Evolutionary conservation across 306 rosid genomes (phyloP).

Genomic region (Lathyrus tuberosus): DNA sequence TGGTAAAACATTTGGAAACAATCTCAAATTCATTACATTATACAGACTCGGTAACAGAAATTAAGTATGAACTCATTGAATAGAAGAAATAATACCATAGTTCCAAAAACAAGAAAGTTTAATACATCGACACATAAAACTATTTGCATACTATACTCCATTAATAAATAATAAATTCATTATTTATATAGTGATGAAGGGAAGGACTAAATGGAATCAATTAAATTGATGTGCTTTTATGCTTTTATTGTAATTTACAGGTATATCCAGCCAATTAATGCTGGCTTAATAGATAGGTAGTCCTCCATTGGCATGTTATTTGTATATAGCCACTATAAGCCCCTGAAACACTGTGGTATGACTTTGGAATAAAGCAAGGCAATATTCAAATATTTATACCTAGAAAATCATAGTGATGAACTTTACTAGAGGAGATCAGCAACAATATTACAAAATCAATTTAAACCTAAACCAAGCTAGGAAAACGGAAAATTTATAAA

Average conservation of each 20-base stretch:
- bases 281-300: neutral
- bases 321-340: neutral
- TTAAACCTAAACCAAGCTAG: conserved; percentile 23
- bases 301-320: neutral
- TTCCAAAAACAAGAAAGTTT: conserved; percentile 21
- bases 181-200: neutral
- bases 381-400: too few relatives aligned
- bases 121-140: neutral
- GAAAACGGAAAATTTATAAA: neutral
- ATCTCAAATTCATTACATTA: conserved; percentile 12
- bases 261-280: neutral
- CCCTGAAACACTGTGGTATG: neutral
- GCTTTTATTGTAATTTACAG: conserved; percentile 1
- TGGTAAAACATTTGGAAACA: conserved; percentile 15
- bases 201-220: conserved; percentile 17
- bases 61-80: conserved; percentile 15
- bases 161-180: conserved; percentile 3
- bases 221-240: neutral
- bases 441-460: conserved; percentile 25
- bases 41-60: conserved; percentile 22
- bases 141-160: too few relatives aligned
- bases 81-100: conserved; percentile 26
- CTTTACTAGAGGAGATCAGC: conserved; percentile 18
- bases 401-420: neutral
- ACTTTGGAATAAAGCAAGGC: neutral